phyloP scores from a whole-genome alignment of 1,139 yeast species.

The Debaryomyces sp. region DNA sequence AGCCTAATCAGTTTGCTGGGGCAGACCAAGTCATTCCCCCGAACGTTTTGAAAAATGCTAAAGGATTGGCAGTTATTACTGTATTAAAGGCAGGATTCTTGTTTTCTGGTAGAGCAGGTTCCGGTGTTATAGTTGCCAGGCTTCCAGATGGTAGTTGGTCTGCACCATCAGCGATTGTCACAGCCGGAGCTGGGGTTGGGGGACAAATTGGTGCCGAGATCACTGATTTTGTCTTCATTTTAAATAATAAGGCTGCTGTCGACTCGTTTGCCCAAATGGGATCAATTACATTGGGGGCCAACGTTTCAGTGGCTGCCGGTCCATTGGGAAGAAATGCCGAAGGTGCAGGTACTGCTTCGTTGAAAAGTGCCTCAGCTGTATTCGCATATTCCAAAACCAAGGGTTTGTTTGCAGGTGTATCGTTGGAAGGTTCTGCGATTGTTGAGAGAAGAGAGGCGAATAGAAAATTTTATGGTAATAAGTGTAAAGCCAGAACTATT shows the following conservation, averaged over 20 bases:
- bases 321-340: constrained; percentile 98
- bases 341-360: constrained; percentile 94
- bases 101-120: constrained; percentile 96
- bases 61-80: constrained; percentile 88
- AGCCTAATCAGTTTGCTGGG: constrained; percentile 93
- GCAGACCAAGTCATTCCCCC: constrained; percentile 93
- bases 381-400: constrained; percentile 94
- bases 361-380: constrained; percentile 85
- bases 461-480: constrained; percentile 87
- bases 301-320: constrained; percentile 96
- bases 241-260: constrained; percentile 86
- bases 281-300: constrained; percentile 93
- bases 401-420: constrained; percentile 96
- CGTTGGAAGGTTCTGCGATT: constrained; percentile 93
- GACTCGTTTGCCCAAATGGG: constrained; percentile 94
- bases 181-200: constrained; percentile 99
- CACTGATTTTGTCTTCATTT: constrained; percentile 93
- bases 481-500: constrained; percentile 82
- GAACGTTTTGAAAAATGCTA: constrained; percentile 81
- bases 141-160: constrained; percentile 96
- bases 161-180: constrained; percentile 94
- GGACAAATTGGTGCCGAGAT: constrained; percentile 97
- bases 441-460: constrained; percentile 97
- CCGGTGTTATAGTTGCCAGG: constrained; percentile 93
- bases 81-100: constrained; percentile 95